These are phyloP conservation scores for Podospora conica DNA, from an alignment of 495 filamentous ascomycete genomes.

Conservation along the genomic window DNA sequence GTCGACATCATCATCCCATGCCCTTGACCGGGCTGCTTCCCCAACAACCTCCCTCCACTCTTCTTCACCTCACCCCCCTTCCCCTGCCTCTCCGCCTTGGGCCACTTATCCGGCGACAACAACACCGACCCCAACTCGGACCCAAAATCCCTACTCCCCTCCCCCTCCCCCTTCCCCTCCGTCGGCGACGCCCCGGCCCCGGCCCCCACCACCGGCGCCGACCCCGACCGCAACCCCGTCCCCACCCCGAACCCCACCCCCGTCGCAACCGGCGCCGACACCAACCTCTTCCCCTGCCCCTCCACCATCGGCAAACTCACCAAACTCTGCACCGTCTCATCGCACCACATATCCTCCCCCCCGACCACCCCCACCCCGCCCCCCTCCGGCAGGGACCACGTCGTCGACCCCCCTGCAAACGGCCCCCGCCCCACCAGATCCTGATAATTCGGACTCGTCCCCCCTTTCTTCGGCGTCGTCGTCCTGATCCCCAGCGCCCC, in stretches of 20 bases:
- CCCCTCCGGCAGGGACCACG: constrained; percentile 13
- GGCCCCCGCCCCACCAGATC: constrained; percentile 22
- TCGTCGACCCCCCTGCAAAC: constrained; percentile 13
- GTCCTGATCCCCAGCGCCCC: background rate
- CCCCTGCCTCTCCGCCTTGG: background rate
- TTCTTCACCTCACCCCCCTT: background rate
- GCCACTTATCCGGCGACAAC: constrained; percentile 6
- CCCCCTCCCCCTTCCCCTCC: background rate
- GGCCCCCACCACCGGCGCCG: background rate
- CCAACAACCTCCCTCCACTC: background rate
- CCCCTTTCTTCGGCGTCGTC: background rate
- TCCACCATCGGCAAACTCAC: background rate
- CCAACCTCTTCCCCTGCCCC: background rate
- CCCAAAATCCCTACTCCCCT: constrained; percentile 6
- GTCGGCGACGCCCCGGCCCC: background rate
- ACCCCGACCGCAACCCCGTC: background rate
- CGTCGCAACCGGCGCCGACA: background rate
- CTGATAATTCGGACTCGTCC: constrained; percentile 15
- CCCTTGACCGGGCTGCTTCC: constrained; percentile 1
- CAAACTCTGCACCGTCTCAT: constrained; percentile 17
- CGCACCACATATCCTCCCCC: constrained; percentile 11
- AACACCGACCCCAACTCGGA: background rate
- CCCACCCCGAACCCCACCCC: background rate
- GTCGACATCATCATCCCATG: background rate
- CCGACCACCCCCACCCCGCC: constrained; percentile 17